These are phyloP conservation scores for Ogataea nitratoaversa DNA, from an alignment of 805 yeast species.

Conservation along the genomic window DNA sequence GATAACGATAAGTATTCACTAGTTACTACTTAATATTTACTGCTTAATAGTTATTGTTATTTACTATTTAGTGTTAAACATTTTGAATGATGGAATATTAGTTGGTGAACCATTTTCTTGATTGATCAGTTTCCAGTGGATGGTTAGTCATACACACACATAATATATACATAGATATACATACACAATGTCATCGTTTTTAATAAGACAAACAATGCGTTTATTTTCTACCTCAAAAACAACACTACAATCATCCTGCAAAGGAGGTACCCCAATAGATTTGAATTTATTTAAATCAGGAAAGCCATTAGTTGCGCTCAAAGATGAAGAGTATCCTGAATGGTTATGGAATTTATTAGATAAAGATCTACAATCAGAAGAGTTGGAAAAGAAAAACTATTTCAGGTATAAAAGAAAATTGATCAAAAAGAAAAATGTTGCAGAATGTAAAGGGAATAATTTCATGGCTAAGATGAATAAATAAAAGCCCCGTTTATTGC, in stretches of 20 bases:
- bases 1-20: no score
- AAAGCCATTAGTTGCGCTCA: constrained; percentile 83
- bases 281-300: constrained; percentile 73
- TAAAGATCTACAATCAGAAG: constrained; percentile 51
- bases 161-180: no score
- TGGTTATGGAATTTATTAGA: constrained; percentile 92
- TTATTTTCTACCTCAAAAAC: constrained; percentile 16
- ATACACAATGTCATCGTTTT: not conserved
- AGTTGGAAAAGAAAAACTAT: constrained; percentile 52
- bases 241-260: constrained; percentile 44
- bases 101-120: no score
- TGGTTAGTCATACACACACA: not conserved
- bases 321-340: constrained; percentile 85
- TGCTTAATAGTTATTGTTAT: no score
- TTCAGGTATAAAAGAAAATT: constrained; percentile 65
- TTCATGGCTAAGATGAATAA: constrained; percentile 56
- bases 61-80: no score
- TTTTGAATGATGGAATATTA: no score
- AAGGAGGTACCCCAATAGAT: constrained; percentile 69
- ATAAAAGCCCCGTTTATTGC: no score
- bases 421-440: constrained; percentile 64
- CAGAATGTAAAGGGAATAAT: constrained; percentile 71
- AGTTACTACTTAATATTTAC: no score
- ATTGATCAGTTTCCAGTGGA: no score
- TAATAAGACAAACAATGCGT: constrained; percentile 14